Evolutionary conservation across 1,284 basidiomycete species (phyloP), one percentile per base, ranked within the genome.

Genomic region (Microbotryum silenes-acaulis): DNA sequence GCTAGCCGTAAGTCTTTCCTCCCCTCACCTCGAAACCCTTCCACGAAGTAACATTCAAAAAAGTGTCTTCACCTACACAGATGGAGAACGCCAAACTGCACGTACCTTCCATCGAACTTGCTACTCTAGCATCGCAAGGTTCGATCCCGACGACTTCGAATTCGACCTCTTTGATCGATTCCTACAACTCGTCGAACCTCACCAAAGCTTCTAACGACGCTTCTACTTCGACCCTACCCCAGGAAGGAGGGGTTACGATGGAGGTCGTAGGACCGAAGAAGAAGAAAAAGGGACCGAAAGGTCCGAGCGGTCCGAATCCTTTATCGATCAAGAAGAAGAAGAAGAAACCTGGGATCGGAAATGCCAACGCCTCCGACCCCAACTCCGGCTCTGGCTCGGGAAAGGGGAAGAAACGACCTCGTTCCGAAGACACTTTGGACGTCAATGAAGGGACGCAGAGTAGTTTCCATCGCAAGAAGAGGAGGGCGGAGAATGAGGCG

Each of bases 261-360:
- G 25, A 51, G 50, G 46, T 55, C 10, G 44, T 61, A 16, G 46
- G 55, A 23, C 65, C 63, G 59, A 60, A 67, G 50, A 62, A 61
- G 56, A 77, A 75, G 49, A 85, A 82, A 73, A 86, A 83, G 74
- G 82, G 80, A 8, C 68, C 65, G 68, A 86, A 81, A 71, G 85
- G 84, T 1, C 85, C 86, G 0, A 93, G 91, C 73, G 89, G 81
- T 0, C 91, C 93, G 0, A 98, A 98, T 77, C 91, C 94, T 18
- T 80, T 98, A 5, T 92, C 90, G 63, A 78, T 93, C 46, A 92
- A 89, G 79, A 97, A 91, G 80, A 91, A 91, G 60, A 67, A 65
- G 60, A 64, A 54, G 46, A 53, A 31, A 14, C 29, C 25, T 42
- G 50, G 25, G 25, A 31, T 31, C 25, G 54, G 42, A 21, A 46